Percentiles rank a stretch among this genome's conserved stretches.
phyloP scores from a whole-genome alignment of 2,329 filamentous ascomycete genomes.

The Endoconidiophora laricicola region DNA sequence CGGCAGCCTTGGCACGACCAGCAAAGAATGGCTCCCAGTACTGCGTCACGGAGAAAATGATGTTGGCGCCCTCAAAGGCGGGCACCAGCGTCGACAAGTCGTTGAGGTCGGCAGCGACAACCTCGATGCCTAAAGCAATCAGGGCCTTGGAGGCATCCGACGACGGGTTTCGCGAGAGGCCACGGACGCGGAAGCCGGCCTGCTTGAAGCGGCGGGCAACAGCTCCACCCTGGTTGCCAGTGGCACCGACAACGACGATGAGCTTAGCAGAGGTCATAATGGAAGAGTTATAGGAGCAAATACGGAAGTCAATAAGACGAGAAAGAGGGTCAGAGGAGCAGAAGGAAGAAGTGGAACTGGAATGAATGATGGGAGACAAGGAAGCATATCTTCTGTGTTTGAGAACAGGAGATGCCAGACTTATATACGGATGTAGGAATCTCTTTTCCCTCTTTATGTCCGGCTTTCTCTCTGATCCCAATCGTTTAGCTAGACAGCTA shows the following conservation, averaged over 20 bases:
- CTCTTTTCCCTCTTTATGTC: no score
- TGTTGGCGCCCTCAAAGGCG: conserved; percentile 28
- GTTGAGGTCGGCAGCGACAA: conserved; percentile 28
- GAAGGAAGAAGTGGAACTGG: not conserved
- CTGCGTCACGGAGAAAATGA: conserved; percentile 39
- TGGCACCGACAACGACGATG: conserved; percentile 30
- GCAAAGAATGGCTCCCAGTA: conserved; percentile 37
- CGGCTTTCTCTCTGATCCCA: no score
- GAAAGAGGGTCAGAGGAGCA: not conserved
- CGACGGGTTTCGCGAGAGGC: conserved; percentile 28
- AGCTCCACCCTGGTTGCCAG: conserved; percentile 35
- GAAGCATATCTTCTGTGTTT: no score
- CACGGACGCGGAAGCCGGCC: conserved; percentile 28
- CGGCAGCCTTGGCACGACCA: conserved; percentile 22
- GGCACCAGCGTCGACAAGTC: conserved; percentile 23
- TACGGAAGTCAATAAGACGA: not conserved
- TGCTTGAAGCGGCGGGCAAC: conserved; percentile 31
- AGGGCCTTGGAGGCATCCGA: conserved; percentile 26
- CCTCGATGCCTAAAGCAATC: conserved; percentile 25
- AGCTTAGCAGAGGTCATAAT: conserved; percentile 20
- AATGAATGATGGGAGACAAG: not conserved
- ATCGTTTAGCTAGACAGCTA: no score
- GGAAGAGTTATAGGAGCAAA: not conserved
- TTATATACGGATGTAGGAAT: no score
- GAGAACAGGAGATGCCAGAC: not conserved